Conservation (phyloP, 306 rosid species). For the Datisca glomerata region DNA sequence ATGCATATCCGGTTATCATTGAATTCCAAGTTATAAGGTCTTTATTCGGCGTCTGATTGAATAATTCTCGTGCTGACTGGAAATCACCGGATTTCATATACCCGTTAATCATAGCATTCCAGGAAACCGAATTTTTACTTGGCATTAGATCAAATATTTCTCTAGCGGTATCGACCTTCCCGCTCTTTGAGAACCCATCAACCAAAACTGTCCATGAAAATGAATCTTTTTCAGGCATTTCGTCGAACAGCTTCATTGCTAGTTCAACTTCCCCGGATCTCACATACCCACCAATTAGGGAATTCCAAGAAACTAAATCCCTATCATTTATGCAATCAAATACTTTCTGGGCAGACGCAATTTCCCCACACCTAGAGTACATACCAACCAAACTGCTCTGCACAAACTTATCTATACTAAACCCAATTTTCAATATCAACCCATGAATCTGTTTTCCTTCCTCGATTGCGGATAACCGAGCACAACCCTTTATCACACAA, state of each 20-base stretch:
- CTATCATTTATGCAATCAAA: conserved; percentile 31
- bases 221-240: conserved; percentile 34
- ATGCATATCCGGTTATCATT: conserved; percentile 39
- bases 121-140: conserved; percentile 27
- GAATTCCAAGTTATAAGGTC: conserved; percentile 42
- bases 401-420: conserved; percentile 36
- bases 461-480: conserved; percentile 26
- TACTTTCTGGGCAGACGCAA: conserved; percentile 27
- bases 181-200: conserved; percentile 39
- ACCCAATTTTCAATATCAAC: conserved; percentile 32
- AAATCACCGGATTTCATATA: conserved; percentile 34
- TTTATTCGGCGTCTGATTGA: conserved; percentile 27
- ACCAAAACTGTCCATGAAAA: conserved; percentile 44
- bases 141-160: conserved; percentile 42
- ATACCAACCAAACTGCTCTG: conserved; percentile 44
- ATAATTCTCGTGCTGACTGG: conserved; percentile 25
- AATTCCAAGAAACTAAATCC: conserved; percentile 40
- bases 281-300: conserved; percentile 37
- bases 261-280: conserved; percentile 32
- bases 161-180: conserved; percentile 33
- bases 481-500: conserved; percentile 36
- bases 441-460: conserved; percentile 53
- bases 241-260: conserved; percentile 30
- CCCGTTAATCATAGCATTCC: conserved; percentile 56
- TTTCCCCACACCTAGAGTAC: conserved; percentile 45